Percentiles rank a stretch among this genome's conserved stretches.
phyloP scores from a whole-genome alignment of 305 asterid genomes.

The Vinca major region DNA sequence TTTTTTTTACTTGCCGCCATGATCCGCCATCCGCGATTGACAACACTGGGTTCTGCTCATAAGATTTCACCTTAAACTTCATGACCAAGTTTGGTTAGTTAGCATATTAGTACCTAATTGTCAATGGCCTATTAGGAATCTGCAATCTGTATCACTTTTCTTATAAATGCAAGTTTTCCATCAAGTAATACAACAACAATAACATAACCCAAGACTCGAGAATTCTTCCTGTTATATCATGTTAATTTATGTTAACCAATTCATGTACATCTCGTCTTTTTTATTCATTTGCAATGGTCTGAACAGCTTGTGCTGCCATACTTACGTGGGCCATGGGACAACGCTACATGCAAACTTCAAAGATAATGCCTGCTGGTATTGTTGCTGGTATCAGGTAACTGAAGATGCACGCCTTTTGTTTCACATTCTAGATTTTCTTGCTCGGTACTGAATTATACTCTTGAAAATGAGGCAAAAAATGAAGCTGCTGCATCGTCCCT shows the following conservation, averaged over 20 bases:
- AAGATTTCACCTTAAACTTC: too few species aligned
- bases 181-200: too few species aligned
- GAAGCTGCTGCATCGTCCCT: too few species aligned
- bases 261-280: not conserved
- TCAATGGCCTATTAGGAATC: too few species aligned
- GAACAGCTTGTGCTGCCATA: conserved; percentile 50
- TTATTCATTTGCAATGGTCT: conserved; percentile 2
- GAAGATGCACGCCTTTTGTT: not conserved
- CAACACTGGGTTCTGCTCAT: too few species aligned
- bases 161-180: too few species aligned
- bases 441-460: not conserved
- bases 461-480: not conserved
- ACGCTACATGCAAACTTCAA: conserved; percentile 56
- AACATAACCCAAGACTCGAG: not conserved
- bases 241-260: too few species aligned
- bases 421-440: not conserved
- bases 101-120: too few species aligned
- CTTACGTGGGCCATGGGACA: conserved; percentile 66
- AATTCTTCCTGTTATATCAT: not conserved
- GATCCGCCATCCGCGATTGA: too few species aligned
- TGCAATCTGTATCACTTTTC: too few species aligned
- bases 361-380: conserved; percentile 80
- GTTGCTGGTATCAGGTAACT: conserved; percentile 78
- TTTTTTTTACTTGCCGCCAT: too few species aligned
- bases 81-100: too few species aligned